Evolutionary conservation across 2,329 filamentous ascomycete species (phyloP), one percentile per base, ranked within the genome.

Genomic region (Claviceps monticola): DNA sequence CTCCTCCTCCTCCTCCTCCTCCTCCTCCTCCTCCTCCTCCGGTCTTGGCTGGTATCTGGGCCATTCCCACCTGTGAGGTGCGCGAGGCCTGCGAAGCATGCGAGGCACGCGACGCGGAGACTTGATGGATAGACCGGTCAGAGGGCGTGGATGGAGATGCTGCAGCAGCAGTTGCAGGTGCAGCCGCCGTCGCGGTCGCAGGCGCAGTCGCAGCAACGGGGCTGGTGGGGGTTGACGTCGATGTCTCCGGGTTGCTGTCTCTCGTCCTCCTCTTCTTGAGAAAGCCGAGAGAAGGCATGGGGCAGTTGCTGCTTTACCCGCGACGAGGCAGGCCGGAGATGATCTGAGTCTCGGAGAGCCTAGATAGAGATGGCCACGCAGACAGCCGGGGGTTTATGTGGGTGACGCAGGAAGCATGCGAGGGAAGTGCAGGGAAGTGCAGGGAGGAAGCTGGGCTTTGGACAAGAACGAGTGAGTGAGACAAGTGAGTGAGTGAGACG

Each of bases 221-320:
- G 62, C 80, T 83, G 58, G 75, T 76, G 59, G 80, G 76, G 66
- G 84, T 84, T 59, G 76, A 75, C 63, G 82, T 75, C 64, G 82
- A 80, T 61, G 77, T 78, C 67, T 87, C 82, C 66, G 80, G 76
- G 66, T 83, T 80, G 66, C 82, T 86, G 75, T 96, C 89, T 81
- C 89, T 94, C 73, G 89, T 95, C 80, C 89, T 84, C 80, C 95
- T 95, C 81, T 95, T 97, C 80, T 96, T 96, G 68, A 97, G 82
- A 67, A 96, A 89, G 71, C 88, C 88, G 76, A 96, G 80, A 70
- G 81, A 87, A 83, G 90, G 93, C 93, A 98, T 97, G 65, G 64
- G 68, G 43, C 47, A 52, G 46, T 37, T 59, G 50, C 46, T 56
- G 52, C 51, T 55, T 49, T 44, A 46, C 50, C 46, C 51, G 54